phyloP scores from a whole-genome alignment of 2,329 filamentous ascomycete species.

The Aspergillus calidoustus region DNA sequence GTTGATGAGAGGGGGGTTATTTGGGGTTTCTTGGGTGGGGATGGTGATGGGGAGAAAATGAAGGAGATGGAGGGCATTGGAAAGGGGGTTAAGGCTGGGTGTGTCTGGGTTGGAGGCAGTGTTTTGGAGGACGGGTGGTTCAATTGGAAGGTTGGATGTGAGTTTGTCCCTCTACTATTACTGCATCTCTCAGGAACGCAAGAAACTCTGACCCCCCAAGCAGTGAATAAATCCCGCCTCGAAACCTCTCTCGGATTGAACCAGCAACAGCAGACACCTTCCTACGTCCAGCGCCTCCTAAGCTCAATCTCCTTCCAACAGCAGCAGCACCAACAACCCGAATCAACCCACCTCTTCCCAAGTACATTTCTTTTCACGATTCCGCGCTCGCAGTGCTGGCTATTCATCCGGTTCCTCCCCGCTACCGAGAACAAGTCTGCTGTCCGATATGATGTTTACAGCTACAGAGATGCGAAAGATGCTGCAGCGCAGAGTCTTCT shows the following conservation, averaged over 20 bases:
- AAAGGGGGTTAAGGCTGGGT: conserved; percentile 11
- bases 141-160: conserved; percentile 42
- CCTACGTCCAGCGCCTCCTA: neutral
- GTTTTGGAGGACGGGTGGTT: conserved; percentile 31
- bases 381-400: conserved; percentile 24
- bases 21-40: neutral
- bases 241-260: neutral
- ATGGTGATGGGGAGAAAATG: neutral
- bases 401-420: conserved; percentile 34
- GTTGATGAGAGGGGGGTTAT: conserved; percentile 19
- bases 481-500: neutral
- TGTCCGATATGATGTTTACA: conserved; percentile 39
- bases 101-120: conserved; percentile 33
- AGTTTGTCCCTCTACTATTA: conserved; percentile 6
- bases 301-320: neutral
- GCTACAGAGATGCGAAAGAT: neutral
- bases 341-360: conserved; percentile 27
- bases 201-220: too few species aligned
- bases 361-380: conserved; percentile 30
- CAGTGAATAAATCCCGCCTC: conserved; percentile 14
- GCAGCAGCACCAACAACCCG: neutral
- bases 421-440: conserved; percentile 29
- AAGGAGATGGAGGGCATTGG: conserved; percentile 23
- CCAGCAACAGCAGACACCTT: neutral
- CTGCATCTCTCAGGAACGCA: too few species aligned